Evolutionary conservation across 495 filamentous ascomycete genomes (phyloP).

Genomic region (Beverwykella pulmonaria): DNA sequence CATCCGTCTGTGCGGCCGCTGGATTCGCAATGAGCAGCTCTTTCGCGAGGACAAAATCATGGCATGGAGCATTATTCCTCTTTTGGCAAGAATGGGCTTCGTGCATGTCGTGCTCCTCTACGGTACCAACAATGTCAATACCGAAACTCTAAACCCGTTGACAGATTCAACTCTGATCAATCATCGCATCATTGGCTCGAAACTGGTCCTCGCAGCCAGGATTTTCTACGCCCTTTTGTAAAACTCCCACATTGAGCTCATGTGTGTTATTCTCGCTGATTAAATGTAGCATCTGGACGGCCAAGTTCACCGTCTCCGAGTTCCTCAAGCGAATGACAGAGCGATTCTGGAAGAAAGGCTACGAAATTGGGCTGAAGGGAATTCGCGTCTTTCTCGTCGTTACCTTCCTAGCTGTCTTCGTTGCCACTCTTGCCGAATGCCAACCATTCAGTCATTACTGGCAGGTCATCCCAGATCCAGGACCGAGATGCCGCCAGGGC

Average conservation of each 20-base stretch:
- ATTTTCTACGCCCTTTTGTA: slow-evolving; percentile 71
- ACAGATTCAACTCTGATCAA: slow-evolving; percentile 47
- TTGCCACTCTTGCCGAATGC: slow-evolving; percentile 83
- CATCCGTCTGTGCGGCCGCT: slow-evolving; percentile 74
- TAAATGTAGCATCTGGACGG: slow-evolving; percentile 74
- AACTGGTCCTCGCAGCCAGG: slow-evolving; percentile 65
- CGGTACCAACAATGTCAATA: slow-evolving; percentile 82
- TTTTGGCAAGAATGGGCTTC: slow-evolving; percentile 79
- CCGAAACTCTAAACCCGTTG: slow-evolving; percentile 44
- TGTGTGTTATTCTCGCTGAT: slow-evolving; percentile 2
- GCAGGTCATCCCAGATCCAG: slow-evolving; percentile 89
- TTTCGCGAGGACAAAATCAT: slow-evolving; percentile 89
- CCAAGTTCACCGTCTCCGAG: slow-evolving; percentile 87
- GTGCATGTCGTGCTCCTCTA: slow-evolving; percentile 81
- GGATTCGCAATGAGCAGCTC: slow-evolving; percentile 75
- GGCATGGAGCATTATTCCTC: slow-evolving; percentile 74
- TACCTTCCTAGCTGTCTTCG: slow-evolving; percentile 77
- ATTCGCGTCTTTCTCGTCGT: slow-evolving; percentile 73
- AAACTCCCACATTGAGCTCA: slow-evolving; percentile 40
- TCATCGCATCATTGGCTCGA: slow-evolving; percentile 61
- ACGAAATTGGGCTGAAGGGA: slow-evolving; percentile 64
- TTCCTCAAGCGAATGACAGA: slow-evolving; percentile 81
- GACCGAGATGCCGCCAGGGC: slow-evolving; percentile 77
- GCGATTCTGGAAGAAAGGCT: slow-evolving; percentile 69
- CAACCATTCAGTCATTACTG: slow-evolving; percentile 83